Conservation (phyloP, 2,329 filamentous ascomycete species). For the Colletotrichum noveboracense region DNA sequence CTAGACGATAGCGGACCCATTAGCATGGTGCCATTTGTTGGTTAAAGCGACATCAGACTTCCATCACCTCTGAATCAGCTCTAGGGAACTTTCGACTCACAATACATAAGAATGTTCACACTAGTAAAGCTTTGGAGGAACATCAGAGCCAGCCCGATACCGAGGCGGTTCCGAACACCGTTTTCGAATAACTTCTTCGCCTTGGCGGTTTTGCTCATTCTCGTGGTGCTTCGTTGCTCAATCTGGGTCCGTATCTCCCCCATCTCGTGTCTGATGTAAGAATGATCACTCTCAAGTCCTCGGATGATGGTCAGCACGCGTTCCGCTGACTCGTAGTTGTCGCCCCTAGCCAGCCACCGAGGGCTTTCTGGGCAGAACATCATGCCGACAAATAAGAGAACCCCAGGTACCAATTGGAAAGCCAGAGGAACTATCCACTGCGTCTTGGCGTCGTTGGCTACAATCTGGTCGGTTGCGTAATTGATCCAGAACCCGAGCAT, state of each 20-base stretch:
- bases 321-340: constrained; percentile 40
- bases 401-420: constrained; percentile 43
- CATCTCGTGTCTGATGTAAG: constrained; percentile 50
- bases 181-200: background rate
- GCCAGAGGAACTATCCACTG: constrained; percentile 50
- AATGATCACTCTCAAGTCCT: constrained; percentile 37
- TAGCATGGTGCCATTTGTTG: background rate
- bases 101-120: background rate
- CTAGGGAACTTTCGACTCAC: background rate
- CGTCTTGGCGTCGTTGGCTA: constrained; percentile 11
- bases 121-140: background rate
- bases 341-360: constrained; percentile 36
- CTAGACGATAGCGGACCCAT: fast-evolving
- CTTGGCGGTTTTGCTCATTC: constrained; percentile 24
- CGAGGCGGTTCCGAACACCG: background rate
- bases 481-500: constrained; percentile 50
- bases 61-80: fast-evolving
- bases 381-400: constrained; percentile 37
- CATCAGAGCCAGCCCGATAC: background rate
- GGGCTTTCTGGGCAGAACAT: constrained; percentile 42
- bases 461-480: constrained; percentile 31
- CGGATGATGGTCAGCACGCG: constrained; percentile 42
- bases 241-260: constrained; percentile 59
- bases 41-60: background rate
- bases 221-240: constrained; percentile 51